Percentiles rank a stretch among this genome's conserved stretches.
phyloP scores from a whole-genome alignment of 1,284 basidiomycete genomes.

The Ustilago loliicola region DNA sequence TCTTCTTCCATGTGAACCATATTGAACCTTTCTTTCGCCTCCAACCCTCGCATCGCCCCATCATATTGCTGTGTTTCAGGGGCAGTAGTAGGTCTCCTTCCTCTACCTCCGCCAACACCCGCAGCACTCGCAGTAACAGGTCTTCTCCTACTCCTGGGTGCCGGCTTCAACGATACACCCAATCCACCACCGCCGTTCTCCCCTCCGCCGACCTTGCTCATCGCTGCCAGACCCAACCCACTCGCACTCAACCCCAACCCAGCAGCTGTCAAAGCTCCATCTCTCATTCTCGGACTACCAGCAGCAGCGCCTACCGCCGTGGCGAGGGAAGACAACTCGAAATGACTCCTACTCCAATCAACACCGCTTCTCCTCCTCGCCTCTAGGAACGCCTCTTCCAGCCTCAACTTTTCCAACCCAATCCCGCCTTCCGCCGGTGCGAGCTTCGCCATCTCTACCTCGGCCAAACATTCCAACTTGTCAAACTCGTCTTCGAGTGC shows the following conservation, averaged over 20 bases:
- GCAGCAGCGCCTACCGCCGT: neutral
- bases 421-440: too few species aligned
- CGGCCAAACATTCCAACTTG: slow-evolving; percentile 41
- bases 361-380: slow-evolving; percentile 30
- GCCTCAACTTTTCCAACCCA: neutral
- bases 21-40: neutral
- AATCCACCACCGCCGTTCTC: neutral
- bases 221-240: neutral
- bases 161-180: slow-evolving; percentile 12
- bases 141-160: slow-evolving; percentile 14
- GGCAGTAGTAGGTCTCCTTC: slow-evolving; percentile 23
- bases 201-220: neutral
- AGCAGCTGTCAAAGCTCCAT: neutral
- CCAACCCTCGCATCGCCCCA: too few species aligned
- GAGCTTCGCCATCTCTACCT: slow-evolving; percentile 21
- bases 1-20: too few species aligned
- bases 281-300: neutral
- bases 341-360: slow-evolving; percentile 19
- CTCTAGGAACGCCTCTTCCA: slow-evolving; percentile 30
- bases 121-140: neutral
- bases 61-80: slow-evolving; percentile 4
- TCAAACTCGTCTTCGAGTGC: slow-evolving; percentile 42
- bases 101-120: neutral
- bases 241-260: neutral
- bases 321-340: slow-evolving; percentile 6